These are phyloP conservation scores for Scutellaria galericulata DNA, from an alignment of 257 asterid genomes.

Conservation along the genomic window DNA sequence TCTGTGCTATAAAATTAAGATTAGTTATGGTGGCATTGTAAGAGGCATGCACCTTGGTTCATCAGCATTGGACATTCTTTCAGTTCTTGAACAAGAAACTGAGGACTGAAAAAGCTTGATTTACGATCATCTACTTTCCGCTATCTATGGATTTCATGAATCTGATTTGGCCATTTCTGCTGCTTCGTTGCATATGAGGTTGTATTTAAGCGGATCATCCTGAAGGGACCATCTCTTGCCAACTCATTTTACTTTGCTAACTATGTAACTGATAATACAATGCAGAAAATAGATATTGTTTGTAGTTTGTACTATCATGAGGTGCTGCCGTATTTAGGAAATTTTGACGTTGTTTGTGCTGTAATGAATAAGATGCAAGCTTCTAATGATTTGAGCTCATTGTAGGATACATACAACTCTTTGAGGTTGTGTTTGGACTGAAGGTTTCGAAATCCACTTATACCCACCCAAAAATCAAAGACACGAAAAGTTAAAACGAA, in stretches of 20 bases:
- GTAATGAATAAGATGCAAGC: background rate
- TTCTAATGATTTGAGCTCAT: too few relatives aligned
- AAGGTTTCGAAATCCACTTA: too few relatives aligned
- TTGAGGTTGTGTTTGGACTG: too few relatives aligned
- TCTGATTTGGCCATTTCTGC: background rate
- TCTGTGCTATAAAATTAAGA: conserved; percentile 71
- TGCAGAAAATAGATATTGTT: background rate
- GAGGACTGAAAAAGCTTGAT: conserved; percentile 45
- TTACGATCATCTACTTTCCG: too few relatives aligned
- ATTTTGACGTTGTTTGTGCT: background rate
- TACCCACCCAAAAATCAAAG: too few relatives aligned
- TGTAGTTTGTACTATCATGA: background rate
- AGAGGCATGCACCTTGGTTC: conserved; percentile 95
- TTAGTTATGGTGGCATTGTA: conserved; percentile 75
- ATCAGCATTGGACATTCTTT: conserved; percentile 79
- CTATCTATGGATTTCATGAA: background rate
- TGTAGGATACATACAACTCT: too few relatives aligned
- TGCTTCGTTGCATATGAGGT: conserved; percentile 7
- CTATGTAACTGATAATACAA: background rate
- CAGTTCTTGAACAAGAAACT: conserved; percentile 67
- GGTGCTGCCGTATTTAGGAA: too few relatives aligned
- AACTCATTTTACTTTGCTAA: conserved; percentile 10
- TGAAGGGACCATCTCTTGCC: background rate
- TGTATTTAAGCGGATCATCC: conserved; percentile 19
- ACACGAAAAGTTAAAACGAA: too few relatives aligned